Base-by-base conservation (phyloP, 140 eudicot genomes). In the Oenanthe javanica region DNA sequence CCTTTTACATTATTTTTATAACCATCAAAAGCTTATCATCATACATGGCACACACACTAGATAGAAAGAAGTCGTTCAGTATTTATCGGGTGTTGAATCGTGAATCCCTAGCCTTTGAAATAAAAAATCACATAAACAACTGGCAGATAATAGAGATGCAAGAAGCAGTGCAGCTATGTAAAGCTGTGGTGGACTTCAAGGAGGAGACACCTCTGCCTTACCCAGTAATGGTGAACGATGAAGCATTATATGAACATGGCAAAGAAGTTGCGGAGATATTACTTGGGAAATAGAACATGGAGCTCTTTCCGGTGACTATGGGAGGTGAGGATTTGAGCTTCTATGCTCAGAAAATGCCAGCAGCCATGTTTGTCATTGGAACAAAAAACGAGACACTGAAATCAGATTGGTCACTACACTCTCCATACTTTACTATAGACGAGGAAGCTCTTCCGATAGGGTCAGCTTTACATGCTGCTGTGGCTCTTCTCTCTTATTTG, bases 261-360 rank as follows among this genome's bases (percentile, higher is more conserved):
- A 92, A 87, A 21, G 86, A 78, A 27, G 92, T 92, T 40, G 96
- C 87, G 2, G 93, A 89, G 71, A 74, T 80, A 18, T 31, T 92
- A 75, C 81, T 94, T 0, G 97, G 98, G 76, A 88, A 94, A 82
- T 72, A 83, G 15, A 84, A 87, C 14, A 82, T 92, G 82, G 59
- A 81, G 69, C 49, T 83, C 55, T 14, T 79, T 52, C 85, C 86
- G 6, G 64, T 86, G 71, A 83, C 82, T 0, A 92, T 89, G 97
- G 96, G 89, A 48, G 87, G 89, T 6, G 98, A 94, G 83, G 97
- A 94, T 82, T 94, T 94, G 80, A 89, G 94, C 81, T 94, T 92
- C 79, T 94, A 84, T 78, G 70, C 91, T 1, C 88, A 89, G 80
- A 94, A 83, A 76, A 85, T 94, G 86, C 88, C 97, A 0, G 92